Base-by-base conservation (phyloP, 2,329 filamentous ascomycete species). In the Claviceps spartinae region DNA sequence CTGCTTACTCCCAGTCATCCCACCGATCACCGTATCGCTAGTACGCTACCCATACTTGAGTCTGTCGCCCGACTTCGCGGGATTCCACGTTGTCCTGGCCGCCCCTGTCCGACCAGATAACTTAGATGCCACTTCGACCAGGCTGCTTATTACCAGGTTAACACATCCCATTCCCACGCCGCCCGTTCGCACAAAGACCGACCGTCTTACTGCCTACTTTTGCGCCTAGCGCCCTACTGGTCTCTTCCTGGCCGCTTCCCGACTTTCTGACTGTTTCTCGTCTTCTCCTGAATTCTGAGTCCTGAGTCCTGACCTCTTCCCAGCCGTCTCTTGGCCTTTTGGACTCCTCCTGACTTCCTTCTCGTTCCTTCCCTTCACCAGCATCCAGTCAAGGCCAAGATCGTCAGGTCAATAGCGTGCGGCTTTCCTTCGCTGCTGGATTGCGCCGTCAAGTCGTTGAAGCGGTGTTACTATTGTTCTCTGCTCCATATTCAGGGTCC, bases 381-480 rank as follows among this genome's bases (percentile, higher is more conserved):
- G 44, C 43, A 14, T 30, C 18, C 30, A 16, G 36, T 34, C 40
- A 42, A 41, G 38, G 42, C 47, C 30, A 34, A 34, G 30, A 34
- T 11, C 30, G 9, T 34, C 30, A 34, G 30, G 20, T 8, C 11
- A 16, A 41, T 9, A 37, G 47, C 24, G 51, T 47, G 47, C 43
- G 30, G 18, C 18, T 38, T 20, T 37, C 11, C 13, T 7, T 48
- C 18, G 37, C 37, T 22, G 42, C 43, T 16, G 30, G 16, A 38
- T 50, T 44, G 37, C 34, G 43, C 6, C 14, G 13, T 49, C 20
- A 24, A 38, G 43, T 44, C 36, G 30, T 34, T 37, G 16, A 16
- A 18, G n/a, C 2, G 14, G 43, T 4, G n/a, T 51, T 53, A 34
- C 18, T 48, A 46, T 54, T 54, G 49, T 51, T 54, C 45, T 48